A percentile compares a stretch with the other conserved stretches of the same genome.
Conservation (phyloP, 2,329 filamentous ascomycete genomes). For the Penicillium sp. region DNA sequence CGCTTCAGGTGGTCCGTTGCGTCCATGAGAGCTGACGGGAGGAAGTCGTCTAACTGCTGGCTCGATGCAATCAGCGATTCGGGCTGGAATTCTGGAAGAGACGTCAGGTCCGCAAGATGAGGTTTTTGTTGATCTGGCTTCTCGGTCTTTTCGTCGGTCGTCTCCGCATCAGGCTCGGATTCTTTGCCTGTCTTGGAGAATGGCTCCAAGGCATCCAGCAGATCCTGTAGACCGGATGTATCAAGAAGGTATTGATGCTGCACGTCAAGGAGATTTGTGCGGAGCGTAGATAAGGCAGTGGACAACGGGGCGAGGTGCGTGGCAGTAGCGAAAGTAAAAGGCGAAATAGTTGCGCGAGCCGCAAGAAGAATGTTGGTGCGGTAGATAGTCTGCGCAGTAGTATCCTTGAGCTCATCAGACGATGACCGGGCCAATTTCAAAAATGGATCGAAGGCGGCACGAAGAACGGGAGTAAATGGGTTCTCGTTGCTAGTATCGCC, state of each 20-base stretch:
- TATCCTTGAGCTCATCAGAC: slow-evolving; percentile 38
- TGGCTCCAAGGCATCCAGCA: slow-evolving; percentile 59
- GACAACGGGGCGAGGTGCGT: slow-evolving; percentile 57
- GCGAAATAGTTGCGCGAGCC: slow-evolving; percentile 37
- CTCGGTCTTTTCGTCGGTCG: slow-evolving; percentile 9
- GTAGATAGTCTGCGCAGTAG: slow-evolving; percentile 50
- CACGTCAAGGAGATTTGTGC: slow-evolving; percentile 58
- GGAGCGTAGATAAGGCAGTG: slow-evolving; percentile 48
- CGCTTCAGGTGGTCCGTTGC: slow-evolving; percentile 76
- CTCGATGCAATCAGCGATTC: slow-evolving; percentile 63
- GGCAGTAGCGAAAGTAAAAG: slow-evolving; percentile 60
- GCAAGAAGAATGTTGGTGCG: slow-evolving; percentile 48
- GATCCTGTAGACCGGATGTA: slow-evolving; percentile 67
- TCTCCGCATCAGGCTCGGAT: slow-evolving; percentile 18
- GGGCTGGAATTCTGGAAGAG: slow-evolving; percentile 58
- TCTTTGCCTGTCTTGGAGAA: slow-evolving; percentile 29
- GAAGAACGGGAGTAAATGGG: slow-evolving; percentile 71
- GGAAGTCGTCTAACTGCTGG: slow-evolving; percentile 79
- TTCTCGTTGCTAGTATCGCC: slow-evolving; percentile 57
- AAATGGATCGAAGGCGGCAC: slow-evolving; percentile 82
- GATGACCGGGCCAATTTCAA: slow-evolving; percentile 62
- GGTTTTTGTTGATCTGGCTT: slow-evolving; percentile 34
- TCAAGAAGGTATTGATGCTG: slow-evolving; percentile 71
- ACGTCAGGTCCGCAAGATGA: slow-evolving; percentile 56
- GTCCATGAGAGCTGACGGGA: slow-evolving; percentile 90